Evolutionary conservation across 225 moss, liverwort and hornwort species (phyloP).

Genomic region (Straminergon stramineum): DNA sequence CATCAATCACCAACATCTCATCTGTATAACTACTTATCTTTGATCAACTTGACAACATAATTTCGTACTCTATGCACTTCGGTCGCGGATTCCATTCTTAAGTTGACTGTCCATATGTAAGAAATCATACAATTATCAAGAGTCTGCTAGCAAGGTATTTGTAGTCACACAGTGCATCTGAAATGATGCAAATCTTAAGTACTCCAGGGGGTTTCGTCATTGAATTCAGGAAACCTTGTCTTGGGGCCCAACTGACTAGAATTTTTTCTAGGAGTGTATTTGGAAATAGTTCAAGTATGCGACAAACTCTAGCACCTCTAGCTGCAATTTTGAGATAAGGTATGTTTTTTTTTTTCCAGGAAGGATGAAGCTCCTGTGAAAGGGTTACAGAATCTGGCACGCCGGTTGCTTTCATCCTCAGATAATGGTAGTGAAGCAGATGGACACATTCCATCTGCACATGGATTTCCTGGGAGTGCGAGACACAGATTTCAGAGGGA

Average conservation of each 20-base stretch:
- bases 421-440: slow-evolving; percentile 44
- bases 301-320: not conserved
- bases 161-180: not conserved
- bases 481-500: slow-evolving; percentile 27
- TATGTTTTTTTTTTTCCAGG: slow-evolving; percentile 18
- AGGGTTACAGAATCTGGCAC: slow-evolving; percentile 82
- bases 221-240: not conserved
- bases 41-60: not conserved
- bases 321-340: not conserved
- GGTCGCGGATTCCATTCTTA: not conserved
- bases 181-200: not conserved
- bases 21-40: not conserved
- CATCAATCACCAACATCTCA: not conserved
- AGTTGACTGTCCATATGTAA: not conserved
- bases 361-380: slow-evolving; percentile 89
- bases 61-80: not conserved
- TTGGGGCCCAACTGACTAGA: too few relatives aligned
- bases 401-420: slow-evolving; percentile 54
- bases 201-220: too few relatives aligned
- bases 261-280: not conserved
- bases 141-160: not conserved
- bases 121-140: not conserved
- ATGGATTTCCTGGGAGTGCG: slow-evolving; percentile 18
- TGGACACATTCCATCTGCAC: slow-evolving; percentile 17
- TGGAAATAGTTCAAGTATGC: not conserved